Evolutionary conservation across 2,329 filamentous ascomycete genomes (phyloP).

Genomic region (Fusarium anthophilum): DNA sequence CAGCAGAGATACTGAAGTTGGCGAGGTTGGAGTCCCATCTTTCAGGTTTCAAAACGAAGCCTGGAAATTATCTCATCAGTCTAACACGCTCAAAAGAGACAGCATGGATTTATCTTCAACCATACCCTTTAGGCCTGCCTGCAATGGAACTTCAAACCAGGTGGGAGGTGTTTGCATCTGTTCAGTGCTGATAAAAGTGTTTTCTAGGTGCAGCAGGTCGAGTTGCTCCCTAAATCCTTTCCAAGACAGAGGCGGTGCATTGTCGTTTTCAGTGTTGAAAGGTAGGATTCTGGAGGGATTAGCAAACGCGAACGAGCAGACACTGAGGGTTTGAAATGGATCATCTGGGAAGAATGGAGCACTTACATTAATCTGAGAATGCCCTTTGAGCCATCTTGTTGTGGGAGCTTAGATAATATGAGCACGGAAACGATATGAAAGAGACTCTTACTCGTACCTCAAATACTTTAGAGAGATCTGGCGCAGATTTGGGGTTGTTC

Average conservation of each 20-base stretch:
- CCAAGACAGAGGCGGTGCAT: neutral
- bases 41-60: neutral
- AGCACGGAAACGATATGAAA: fast-evolving
- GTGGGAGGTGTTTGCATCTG: neutral
- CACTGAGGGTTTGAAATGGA: neutral
- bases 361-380: neutral
- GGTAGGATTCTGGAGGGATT: neutral
- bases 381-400: neutral
- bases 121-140: neutral
- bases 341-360: neutral
- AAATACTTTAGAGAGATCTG: neutral
- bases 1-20: neutral
- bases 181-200: neutral
- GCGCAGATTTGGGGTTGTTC: neutral
- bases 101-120: fast-evolving
- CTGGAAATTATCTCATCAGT: fast-evolving
- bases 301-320: fast-evolving
- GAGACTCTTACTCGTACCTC: neutral
- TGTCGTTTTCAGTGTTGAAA: neutral
- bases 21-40: neutral
- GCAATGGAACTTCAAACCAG: neutral
- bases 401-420: neutral
- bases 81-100: fast-evolving
- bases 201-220: neutral
- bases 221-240: neutral